These are phyloP conservation scores for Pseudogymnoascus sp. DNA, from an alignment of 2,329 filamentous ascomycete species.

Conservation along the genomic window DNA sequence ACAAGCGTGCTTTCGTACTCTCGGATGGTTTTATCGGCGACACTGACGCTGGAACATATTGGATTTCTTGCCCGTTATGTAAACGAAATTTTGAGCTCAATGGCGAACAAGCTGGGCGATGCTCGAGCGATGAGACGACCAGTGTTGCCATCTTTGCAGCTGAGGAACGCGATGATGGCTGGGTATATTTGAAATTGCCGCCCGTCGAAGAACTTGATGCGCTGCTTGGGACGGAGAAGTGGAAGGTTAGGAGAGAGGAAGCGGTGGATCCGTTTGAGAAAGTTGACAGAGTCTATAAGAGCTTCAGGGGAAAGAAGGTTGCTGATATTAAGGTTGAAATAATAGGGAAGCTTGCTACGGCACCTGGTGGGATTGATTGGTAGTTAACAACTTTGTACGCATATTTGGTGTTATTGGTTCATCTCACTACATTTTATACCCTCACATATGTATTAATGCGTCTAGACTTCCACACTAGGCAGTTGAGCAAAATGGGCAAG, in stretches of 20 bases:
- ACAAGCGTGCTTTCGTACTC: slow-evolving; percentile 85
- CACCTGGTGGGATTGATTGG: background rate
- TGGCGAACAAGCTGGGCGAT: slow-evolving; percentile 58
- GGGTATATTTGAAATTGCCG: slow-evolving; percentile 74
- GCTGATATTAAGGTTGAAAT: background rate
- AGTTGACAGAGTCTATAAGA: slow-evolving; percentile 22
- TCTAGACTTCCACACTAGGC: background rate
- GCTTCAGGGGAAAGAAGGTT: background rate
- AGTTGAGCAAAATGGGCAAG: background rate
- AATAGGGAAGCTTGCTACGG: background rate
- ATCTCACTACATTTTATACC: background rate
- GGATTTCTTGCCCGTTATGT: slow-evolving; percentile 81
- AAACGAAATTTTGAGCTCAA: slow-evolving; percentile 81
- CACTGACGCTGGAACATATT: slow-evolving; percentile 53
- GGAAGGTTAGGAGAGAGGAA: slow-evolving; percentile 68
- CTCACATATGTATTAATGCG: background rate
- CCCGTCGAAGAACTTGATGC: slow-evolving; percentile 73
- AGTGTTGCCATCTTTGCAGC: slow-evolving; percentile 77
- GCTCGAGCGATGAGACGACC: slow-evolving; percentile 65
- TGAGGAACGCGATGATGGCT: slow-evolving; percentile 68
- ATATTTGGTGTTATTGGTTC: background rate
- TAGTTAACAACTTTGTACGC: background rate
- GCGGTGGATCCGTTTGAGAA: slow-evolving; percentile 29
- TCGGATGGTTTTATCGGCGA: slow-evolving; percentile 73
- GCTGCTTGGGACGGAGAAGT: slow-evolving; percentile 69